Evolutionary conservation across 306 rosid species (phyloP).

Genomic region (Hippophae gyantsensis): DNA sequence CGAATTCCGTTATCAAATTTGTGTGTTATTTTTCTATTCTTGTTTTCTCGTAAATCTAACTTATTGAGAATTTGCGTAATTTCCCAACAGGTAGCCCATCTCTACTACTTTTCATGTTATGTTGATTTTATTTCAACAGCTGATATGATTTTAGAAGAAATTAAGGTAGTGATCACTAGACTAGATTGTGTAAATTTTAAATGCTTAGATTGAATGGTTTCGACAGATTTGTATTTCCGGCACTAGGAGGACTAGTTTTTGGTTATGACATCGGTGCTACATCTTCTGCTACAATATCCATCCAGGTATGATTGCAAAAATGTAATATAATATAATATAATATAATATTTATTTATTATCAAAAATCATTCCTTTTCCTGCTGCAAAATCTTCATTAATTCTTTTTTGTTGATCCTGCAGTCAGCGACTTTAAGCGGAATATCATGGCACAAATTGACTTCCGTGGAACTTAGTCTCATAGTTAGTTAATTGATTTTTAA

Average conservation of each 20-base stretch:
- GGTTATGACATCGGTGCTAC: slow-evolving; percentile 97
- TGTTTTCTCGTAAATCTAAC: too few species aligned
- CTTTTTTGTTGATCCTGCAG: slow-evolving; percentile 38
- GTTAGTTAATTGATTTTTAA: slow-evolving; percentile 42
- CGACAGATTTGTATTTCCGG: slow-evolving; percentile 85
- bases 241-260: slow-evolving; percentile 80
- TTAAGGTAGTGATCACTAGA: too few species aligned
- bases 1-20: too few species aligned
- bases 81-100: too few species aligned
- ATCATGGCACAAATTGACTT: slow-evolving; percentile 73
- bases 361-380: too few species aligned
- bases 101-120: background rate
- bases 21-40: too few species aligned
- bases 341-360: too few species aligned
- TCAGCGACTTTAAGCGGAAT: slow-evolving; percentile 68
- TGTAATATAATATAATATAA: too few species aligned
- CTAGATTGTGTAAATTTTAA: too few species aligned
- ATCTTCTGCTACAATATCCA: slow-evolving; percentile 67
- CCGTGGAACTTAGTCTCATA: slow-evolving; percentile 75
- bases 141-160: too few species aligned
- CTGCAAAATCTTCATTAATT: background rate
- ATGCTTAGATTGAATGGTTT: slow-evolving; percentile 14
- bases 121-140: too few species aligned
- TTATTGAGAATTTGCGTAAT: too few species aligned
- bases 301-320: slow-evolving; percentile 42